phyloP scores from a whole-genome alignment of 352 stramenopile species.

The Halophytophthora batemanensis region DNA sequence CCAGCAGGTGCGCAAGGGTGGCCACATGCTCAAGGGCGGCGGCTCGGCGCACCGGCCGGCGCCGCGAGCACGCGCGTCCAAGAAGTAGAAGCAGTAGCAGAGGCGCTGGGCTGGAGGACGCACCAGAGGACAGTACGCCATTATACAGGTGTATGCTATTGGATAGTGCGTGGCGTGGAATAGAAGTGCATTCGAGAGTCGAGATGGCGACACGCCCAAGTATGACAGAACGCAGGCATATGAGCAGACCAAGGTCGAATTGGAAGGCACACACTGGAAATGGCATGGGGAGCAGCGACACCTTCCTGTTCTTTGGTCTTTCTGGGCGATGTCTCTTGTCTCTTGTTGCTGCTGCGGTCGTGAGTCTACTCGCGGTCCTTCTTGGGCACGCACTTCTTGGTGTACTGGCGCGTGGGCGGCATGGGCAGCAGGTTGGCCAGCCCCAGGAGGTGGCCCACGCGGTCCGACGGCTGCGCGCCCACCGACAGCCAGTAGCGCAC shows the following conservation, averaged over 20 bases:
- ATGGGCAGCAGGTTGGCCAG: conserved; percentile 81
- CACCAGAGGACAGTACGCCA: not conserved
- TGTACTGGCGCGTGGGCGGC: conserved; percentile 82
- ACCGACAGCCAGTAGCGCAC: conserved; percentile 88
- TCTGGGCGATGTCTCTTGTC: not conserved
- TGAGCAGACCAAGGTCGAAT: not conserved
- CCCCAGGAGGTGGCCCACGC: conserved; percentile 73
- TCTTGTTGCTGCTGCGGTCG: not conserved
- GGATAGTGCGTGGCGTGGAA: not conserved
- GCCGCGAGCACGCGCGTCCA: conserved; percentile 52
- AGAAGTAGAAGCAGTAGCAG: conserved; percentile 32
- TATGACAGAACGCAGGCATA: not conserved
- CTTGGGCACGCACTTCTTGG: conserved; percentile 83
- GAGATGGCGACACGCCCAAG: not conserved
- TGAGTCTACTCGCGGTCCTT: conserved; percentile 54
- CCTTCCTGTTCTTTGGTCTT: conserved; percentile 2
- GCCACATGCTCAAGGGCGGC: conserved; percentile 93
- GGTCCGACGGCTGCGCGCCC: conserved; percentile 82
- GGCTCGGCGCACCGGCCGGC: conserved; percentile 59
- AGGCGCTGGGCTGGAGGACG: too few relatives aligned
- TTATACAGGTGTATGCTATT: not conserved
- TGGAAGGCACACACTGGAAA: too few relatives aligned
- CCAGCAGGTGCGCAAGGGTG: conserved; percentile 94
- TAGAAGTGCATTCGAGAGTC: not conserved
- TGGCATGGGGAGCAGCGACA: too few relatives aligned